Percentiles rank a stretch among this genome's conserved stretches.
Conservation (phyloP, 2,329 filamentous ascomycete species). For the Intubia oerlemansii region DNA sequence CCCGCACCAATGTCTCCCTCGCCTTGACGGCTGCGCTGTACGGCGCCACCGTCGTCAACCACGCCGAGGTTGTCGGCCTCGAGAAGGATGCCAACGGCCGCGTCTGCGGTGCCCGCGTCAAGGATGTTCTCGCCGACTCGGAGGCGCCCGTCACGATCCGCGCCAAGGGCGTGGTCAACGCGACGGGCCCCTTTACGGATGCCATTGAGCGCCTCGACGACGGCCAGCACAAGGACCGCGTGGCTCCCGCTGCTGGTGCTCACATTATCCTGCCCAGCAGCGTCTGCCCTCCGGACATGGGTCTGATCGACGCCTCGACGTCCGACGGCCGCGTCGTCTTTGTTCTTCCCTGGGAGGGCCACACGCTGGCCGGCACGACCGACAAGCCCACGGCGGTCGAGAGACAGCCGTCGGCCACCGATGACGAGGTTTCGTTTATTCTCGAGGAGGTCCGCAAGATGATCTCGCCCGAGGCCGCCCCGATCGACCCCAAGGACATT, state of each 20-base stretch:
- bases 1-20: conserved; percentile 68
- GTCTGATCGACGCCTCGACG: conserved; percentile 59
- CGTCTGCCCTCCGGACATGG: conserved; percentile 62
- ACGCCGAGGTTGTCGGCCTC: conserved; percentile 42
- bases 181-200: conserved; percentile 65
- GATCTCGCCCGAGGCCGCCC: conserved; percentile 36
- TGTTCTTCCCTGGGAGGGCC: conserved; percentile 72
- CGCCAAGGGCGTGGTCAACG: conserved; percentile 67
- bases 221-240: conserved; percentile 43
- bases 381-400: conserved; percentile 48
- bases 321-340: conserved; percentile 78
- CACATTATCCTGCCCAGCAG: conserved; percentile 65
- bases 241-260: conserved; percentile 63
- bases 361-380: conserved; percentile 68
- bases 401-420: conserved; percentile 1
- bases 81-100: conserved; percentile 45
- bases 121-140: conserved; percentile 35
- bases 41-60: conserved; percentile 60
- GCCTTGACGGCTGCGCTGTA: conserved; percentile 65
- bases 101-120: conserved; percentile 46
- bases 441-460: conserved; percentile 59
- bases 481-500: conserved; percentile 3
- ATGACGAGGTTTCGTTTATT: conserved; percentile 20
- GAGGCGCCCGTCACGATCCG: conserved; percentile 47
- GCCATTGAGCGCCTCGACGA: conserved; percentile 67